phyloP scores from a whole-genome alignment of 164 flowering plant genomes.

The Cinnamomum chago region DNA sequence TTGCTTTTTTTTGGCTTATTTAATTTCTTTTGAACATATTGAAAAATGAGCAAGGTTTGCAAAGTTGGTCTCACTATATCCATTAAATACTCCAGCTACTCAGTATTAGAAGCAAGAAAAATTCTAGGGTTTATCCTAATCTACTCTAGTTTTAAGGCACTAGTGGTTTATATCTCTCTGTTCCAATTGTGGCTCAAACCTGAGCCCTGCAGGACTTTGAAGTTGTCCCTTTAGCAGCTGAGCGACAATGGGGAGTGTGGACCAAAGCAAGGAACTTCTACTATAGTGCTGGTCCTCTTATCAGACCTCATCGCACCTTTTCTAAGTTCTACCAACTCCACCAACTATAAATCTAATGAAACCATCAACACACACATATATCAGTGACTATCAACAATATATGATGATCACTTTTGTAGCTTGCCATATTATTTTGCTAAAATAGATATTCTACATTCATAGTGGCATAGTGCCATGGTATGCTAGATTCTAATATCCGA shows the following conservation, averaged over 20 bases:
- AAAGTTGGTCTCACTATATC: background rate
- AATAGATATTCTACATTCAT: no score
- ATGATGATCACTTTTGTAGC: background rate
- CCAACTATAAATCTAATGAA: no score
- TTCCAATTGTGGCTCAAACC: no score
- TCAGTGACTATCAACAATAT: no score
- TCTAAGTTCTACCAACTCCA: background rate
- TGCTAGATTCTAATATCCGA: background rate
- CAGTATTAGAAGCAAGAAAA: background rate
- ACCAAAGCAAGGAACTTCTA: background rate
- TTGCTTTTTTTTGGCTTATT: constrained; percentile 3
- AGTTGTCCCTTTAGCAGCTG: no score
- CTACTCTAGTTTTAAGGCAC: no score
- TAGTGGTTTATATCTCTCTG: no score
- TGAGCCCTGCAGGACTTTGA: no score
- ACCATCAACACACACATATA: no score
- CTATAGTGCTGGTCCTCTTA: background rate
- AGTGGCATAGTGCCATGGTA: no score
- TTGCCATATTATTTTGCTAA: background rate
- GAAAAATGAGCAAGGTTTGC: background rate
- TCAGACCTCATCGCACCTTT: background rate
- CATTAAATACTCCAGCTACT: background rate
- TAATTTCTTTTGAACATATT: background rate
- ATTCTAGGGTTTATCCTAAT: no score
- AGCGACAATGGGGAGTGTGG: no score